Evolutionary conservation across 495 filamentous ascomycete genomes (phyloP).

Genomic region (Penicillium bovifimosum): DNA sequence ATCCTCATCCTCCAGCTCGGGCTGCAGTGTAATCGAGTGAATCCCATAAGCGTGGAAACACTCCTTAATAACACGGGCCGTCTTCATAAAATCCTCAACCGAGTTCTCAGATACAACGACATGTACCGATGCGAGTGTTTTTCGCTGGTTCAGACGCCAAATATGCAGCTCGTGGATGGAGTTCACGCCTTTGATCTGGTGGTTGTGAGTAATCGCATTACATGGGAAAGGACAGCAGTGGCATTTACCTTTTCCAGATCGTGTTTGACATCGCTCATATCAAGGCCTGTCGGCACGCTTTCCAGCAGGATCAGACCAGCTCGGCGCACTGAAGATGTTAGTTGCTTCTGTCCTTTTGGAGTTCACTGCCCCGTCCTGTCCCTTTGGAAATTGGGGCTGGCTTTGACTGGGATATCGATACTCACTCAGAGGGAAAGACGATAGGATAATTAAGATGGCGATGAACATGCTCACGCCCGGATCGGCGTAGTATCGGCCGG

Average conservation of each 20-base stretch:
- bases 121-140: slow-evolving; percentile 45
- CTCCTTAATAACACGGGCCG: slow-evolving; percentile 39
- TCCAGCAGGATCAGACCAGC: slow-evolving; percentile 66
- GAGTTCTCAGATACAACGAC: slow-evolving; percentile 37
- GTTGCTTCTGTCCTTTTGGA: neutral
- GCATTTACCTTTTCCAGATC: slow-evolving; percentile 48
- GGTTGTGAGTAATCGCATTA: neutral
- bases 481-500: slow-evolving; percentile 43
- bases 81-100: slow-evolving; percentile 32
- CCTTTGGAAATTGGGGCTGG: neutral
- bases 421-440: slow-evolving; percentile 38
- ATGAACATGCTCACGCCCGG: slow-evolving; percentile 44
- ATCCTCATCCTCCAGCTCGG: slow-evolving; percentile 26
- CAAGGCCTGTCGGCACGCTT: slow-evolving; percentile 71
- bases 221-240: neutral
- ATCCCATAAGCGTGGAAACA: slow-evolving; percentile 51
- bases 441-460: slow-evolving; percentile 37
- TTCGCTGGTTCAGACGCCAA: slow-evolving; percentile 48
- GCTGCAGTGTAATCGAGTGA: slow-evolving; percentile 47
- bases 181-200: slow-evolving; percentile 39
- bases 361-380: too few species aligned
- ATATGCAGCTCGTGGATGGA: slow-evolving; percentile 49
- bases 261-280: slow-evolving; percentile 69
- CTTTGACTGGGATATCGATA: neutral
- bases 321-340: slow-evolving; percentile 27